These are phyloP conservation scores for Colletotrichum noveboracense DNA, from an alignment of 2,329 filamentous ascomycete genomes.

Conservation along the genomic window DNA sequence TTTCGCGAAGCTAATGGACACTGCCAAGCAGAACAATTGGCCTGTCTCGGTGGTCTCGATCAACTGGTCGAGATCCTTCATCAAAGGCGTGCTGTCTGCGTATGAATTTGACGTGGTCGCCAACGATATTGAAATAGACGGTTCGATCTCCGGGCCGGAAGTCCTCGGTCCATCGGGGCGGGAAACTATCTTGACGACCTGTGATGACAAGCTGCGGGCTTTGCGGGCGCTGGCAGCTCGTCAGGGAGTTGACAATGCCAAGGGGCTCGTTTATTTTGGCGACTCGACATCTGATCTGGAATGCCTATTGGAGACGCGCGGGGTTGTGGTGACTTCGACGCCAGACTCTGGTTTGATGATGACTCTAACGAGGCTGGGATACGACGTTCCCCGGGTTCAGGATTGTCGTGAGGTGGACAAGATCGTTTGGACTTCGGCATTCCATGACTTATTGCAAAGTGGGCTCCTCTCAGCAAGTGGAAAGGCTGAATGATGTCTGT, in stretches of 20 bases:
- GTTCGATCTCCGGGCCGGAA: slow-evolving; percentile 45
- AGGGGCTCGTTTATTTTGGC: slow-evolving; percentile 57
- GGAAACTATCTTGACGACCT: slow-evolving; percentile 39
- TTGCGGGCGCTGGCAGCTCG: slow-evolving; percentile 34
- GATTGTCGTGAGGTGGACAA: slow-evolving; percentile 26
- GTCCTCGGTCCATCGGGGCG: slow-evolving; percentile 29
- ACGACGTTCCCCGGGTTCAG: slow-evolving; percentile 31
- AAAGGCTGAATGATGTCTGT: not conserved
- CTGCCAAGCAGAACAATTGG: slow-evolving; percentile 36
- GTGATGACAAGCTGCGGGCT: slow-evolving; percentile 50
- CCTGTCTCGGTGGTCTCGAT: slow-evolving; percentile 52
- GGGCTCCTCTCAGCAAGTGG: not conserved
- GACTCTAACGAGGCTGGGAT: slow-evolving; percentile 33
- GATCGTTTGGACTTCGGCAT: slow-evolving; percentile 34
- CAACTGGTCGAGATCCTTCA: slow-evolving; percentile 56
- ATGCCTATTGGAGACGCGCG: slow-evolving; percentile 51
- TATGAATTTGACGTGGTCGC: slow-evolving; percentile 42
- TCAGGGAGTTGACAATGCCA: slow-evolving; percentile 18
- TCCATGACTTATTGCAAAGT: slow-evolving; percentile 27
- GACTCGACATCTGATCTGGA: slow-evolving; percentile 63
- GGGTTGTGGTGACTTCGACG: slow-evolving; percentile 50
- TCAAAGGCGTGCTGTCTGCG: slow-evolving; percentile 45
- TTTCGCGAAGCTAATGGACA: slow-evolving; percentile 37
- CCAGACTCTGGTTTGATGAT: slow-evolving; percentile 26
- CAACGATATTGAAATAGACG: slow-evolving; percentile 46